Base-by-base conservation (phyloP, 73 alveolate genomes). In the Blepharisma japonicum region DNA sequence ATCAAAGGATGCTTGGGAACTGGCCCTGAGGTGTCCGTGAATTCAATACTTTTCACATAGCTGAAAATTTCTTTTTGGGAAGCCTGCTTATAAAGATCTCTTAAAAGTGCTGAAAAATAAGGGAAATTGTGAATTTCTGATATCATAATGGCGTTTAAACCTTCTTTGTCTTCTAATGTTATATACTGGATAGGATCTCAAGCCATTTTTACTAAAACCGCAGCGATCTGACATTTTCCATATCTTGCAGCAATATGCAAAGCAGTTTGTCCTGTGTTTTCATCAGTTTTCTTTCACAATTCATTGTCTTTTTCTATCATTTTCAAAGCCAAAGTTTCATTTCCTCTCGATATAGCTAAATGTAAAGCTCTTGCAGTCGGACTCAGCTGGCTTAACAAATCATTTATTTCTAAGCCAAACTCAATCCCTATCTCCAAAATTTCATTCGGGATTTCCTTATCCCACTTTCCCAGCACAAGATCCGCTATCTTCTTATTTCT, bases 201-300 rank as follows among this genome's bases (percentile, higher is more conserved):
- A 20, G 47, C 74, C 11, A 25, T 20, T 14, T 14, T 18, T 18
- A 61, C 23, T 9, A 61, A 20, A 8, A 2, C 5, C 39, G 74
- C 47, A 9, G 23, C 46, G 23, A 61, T 61, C 2, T 61, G 47
- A 5, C 46, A 14, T 9, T 14, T 18, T 2, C 46, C 46, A 14
- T n/a, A 61, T 25, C 14, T 14, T 14, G 47, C 14, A 25, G 74
- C 74, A 61, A 61, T 61, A 61, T 61, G 74, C 11, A 61, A 25
- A 14, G 74, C 74, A 14, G 74, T 61, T 8, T 61, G 14, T 25
- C 74, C 74, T 25, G 74, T 14, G 46, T 2, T 14, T 14, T 14
- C 11, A 61, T 61, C 74, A 25, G 74, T 9, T 61, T 61, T 39
- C 23, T 18, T 8, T 20, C 49, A 14, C 11, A 61, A 61, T 20